These are phyloP conservation scores for Lipomyces spencermartinsiae DNA, from an alignment of 805 yeast genomes.

Conservation along the genomic window DNA sequence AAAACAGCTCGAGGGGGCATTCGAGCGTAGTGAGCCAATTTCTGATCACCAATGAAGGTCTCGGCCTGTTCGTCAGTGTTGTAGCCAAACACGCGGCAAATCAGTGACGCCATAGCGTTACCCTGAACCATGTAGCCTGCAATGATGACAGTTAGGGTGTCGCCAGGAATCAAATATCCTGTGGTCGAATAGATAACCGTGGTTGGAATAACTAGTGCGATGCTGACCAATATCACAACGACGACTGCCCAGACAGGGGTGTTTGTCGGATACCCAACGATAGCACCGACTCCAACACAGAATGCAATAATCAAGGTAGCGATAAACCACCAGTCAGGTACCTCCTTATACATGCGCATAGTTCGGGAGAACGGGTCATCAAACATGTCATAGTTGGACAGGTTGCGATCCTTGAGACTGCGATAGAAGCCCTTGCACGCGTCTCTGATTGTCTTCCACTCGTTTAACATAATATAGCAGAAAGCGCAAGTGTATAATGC, in stretches of 20 bases:
- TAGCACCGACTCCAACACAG: constrained; percentile 43
- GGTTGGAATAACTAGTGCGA: constrained; percentile 64
- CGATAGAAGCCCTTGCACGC: constrained; percentile 61
- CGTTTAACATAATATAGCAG: constrained; percentile 67
- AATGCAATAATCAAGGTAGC: constrained; percentile 53
- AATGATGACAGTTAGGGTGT: constrained; percentile 40
- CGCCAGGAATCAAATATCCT: constrained; percentile 63
- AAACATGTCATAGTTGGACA: constrained; percentile 64
- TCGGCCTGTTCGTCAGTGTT: constrained; percentile 62
- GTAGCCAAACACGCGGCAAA: constrained; percentile 65
- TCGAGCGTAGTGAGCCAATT: constrained; percentile 68
- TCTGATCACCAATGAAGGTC: constrained; percentile 61
- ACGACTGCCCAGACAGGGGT: constrained; percentile 70
- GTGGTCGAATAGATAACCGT: constrained; percentile 68
- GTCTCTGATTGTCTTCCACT: constrained; percentile 62
- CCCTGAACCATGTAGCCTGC: constrained; percentile 28
- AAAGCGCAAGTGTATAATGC: constrained; percentile 64
- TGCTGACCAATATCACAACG: constrained; percentile 59
- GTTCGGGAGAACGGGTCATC: constrained; percentile 39
- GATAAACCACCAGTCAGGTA: constrained; percentile 52
- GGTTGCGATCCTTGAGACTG: constrained; percentile 48
- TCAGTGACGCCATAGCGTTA: constrained; percentile 53
- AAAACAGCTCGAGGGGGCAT: constrained; percentile 67
- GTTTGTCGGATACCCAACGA: constrained; percentile 46
- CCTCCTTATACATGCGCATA: constrained; percentile 64